phyloP scores from a whole-genome alignment of 2,329 filamentous ascomycete species.

The Aspergillus versicolor region DNA sequence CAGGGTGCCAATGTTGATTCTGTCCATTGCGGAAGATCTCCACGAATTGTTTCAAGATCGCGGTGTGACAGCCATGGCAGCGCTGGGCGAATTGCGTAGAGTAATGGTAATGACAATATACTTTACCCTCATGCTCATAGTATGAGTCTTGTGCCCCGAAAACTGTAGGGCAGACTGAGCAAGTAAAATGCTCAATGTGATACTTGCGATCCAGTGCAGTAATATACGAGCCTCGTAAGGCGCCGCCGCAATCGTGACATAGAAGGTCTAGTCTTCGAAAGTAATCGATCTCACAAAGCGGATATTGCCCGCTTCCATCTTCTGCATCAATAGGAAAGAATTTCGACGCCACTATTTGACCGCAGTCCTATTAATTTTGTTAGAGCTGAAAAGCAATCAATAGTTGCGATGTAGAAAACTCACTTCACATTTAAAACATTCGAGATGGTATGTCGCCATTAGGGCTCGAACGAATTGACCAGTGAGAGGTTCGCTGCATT shows the following conservation, averaged over 20 bases:
- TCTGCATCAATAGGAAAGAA: slow-evolving; percentile 97
- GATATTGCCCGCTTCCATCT: slow-evolving; percentile 78
- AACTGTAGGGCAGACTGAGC: slow-evolving; percentile 93
- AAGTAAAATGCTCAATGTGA: slow-evolving; percentile 98
- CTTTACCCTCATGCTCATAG: slow-evolving; percentile 93
- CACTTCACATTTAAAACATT: slow-evolving; percentile 97
- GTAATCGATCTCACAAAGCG: slow-evolving; percentile 96
- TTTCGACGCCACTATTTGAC: slow-evolving; percentile 94
- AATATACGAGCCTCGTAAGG: slow-evolving; percentile 94
- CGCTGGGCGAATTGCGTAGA: slow-evolving; percentile 95
- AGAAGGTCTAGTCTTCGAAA: slow-evolving; percentile 88
- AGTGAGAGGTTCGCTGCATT: slow-evolving; percentile 82
- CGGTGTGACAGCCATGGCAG: slow-evolving; percentile 94
- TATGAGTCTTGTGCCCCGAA: slow-evolving; percentile 98
- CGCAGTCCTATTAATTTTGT: slow-evolving; percentile 71
- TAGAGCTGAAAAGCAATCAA: slow-evolving; percentile 16
- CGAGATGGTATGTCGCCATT: slow-evolving; percentile 90
- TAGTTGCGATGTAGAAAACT: slow-evolving; percentile 35
- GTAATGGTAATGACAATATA: slow-evolving; percentile 99
- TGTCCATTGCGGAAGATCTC: slow-evolving; percentile 97
- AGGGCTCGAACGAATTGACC: slow-evolving; percentile 95
- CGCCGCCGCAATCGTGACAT: slow-evolving; percentile 88
- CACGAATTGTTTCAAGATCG: slow-evolving; percentile 97
- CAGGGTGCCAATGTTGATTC: slow-evolving; percentile 98
- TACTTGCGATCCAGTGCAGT: slow-evolving; percentile 97